Percentiles rank a stretch among this genome's conserved stretches.
Conservation (phyloP, 345 rosid genomes). For the Rhodamnia rubescens region DNA sequence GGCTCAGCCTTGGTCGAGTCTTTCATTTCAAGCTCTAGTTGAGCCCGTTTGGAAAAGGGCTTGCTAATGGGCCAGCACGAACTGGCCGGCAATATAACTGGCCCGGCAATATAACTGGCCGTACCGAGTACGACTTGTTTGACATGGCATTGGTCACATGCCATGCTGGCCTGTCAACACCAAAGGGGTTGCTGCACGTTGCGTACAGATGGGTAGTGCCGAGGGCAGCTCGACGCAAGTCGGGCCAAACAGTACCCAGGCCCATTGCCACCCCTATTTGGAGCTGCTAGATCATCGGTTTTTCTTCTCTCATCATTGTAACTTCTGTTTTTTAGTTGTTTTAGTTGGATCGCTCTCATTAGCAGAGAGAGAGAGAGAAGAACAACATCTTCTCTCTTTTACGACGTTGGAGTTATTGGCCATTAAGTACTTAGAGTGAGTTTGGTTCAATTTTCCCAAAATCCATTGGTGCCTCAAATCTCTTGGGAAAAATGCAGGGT, state of each 20-base stretch:
- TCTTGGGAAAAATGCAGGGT: no score
- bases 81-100: background rate
- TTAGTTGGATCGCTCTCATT: background rate
- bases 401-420: no score
- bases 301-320: background rate
- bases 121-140: background rate
- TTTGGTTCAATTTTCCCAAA: no score
- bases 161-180: no score
- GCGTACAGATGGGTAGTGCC: background rate
- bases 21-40: background rate
- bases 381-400: background rate
- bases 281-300: background rate
- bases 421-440: background rate
- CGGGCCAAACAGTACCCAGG: background rate
- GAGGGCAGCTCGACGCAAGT: no score
- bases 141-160: no score
- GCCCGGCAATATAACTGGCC: background rate
- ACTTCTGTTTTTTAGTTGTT: background rate
- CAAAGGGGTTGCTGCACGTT: background rate
- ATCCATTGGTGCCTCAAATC: no score
- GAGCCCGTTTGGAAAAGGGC: background rate
- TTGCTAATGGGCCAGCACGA: background rate
- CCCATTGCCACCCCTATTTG: background rate
- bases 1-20: no score
- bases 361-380: background rate